Evolutionary conservation across 768 basidiomycete species (phyloP), one percentile per base, ranked within the genome.

Genomic region (Boletales sp.): DNA sequence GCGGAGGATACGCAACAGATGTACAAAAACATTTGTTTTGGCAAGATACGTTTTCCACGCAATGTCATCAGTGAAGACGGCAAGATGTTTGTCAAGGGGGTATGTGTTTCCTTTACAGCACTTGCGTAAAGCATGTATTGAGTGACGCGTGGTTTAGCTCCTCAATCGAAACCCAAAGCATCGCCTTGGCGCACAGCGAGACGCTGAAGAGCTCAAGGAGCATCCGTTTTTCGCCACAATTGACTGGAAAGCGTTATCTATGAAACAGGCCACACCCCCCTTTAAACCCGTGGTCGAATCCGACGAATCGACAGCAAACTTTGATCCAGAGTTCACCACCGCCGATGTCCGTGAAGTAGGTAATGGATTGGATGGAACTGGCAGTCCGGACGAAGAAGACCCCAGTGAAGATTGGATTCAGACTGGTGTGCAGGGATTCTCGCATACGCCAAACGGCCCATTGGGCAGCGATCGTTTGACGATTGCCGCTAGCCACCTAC

Each of bases 1-100:
- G 94, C 95, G 15, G 96, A 99, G 63, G 96, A 99, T 65, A 96
- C 93, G 5, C 95, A 99, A 67, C 91, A 95, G 71, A 99, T 99
- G 96, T 99, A 99, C 75, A 94, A 94, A 77, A 93, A 90, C 71
- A 92, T 91, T 58, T 96, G 94, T 67, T 99, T 98, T 69, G 96
- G 96, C 52, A 98, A 97, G 79, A 97, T 98, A 65, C 79, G 94
- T 46, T 98, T 98, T 74, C 96, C 96, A 5, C 88, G 92, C 63
- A 94, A 89, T 46, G 94, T 97, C 32, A 97, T 98, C 58, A 86
- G 86, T 53, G 96, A 99, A 61, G 94, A 97, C 42, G 96, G 96
- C 41, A 99, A 99, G 72, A 88, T 94, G 72, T 99, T 98, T 58
- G 96, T 99, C 62, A 98, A 98, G 72, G 93, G 91, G 56, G 94